Base-by-base conservation (phyloP, 257 asterid genomes). In the Solanum arcanum region DNA sequence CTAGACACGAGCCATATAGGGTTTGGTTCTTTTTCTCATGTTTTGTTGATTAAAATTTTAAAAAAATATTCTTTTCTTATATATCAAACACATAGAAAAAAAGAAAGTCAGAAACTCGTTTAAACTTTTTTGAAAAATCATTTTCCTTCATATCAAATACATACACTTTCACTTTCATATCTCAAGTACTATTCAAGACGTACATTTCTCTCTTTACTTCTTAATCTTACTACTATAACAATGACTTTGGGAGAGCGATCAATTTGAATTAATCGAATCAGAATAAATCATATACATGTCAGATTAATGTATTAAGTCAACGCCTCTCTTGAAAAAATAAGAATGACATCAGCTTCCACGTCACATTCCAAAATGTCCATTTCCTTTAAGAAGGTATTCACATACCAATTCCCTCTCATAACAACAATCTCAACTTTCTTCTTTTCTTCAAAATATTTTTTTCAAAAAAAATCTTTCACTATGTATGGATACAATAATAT, bases 281-380 rank as follows among this genome's bases (percentile, higher is more conserved):
- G 5, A 20, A 74, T 37, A 74, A 37, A 8, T 27, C 39, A 68
- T 13, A 68, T 31, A 31, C 16, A 31, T 1, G 2, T 31, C 42
- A 31, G 0, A 62, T 62, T 10, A 27, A 70, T 14, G 1, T 16
- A 1, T 70, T 80, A 90, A 86, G 99, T 94, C 96, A 95, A 94
- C 98, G 52, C 91, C 90, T 80, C 15, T 31, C 62, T 1, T 29
- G 14, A 3, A 18, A 60, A 23, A 49, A 42, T 21, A n/a, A 64
- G 23, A 11, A 74, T 93, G 95, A 92, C 97, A 92, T 93, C 98
- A 95, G 29, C 88, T 0, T 87, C 91, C 91, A 89, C 96, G 91
- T 93, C 98, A 94, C 83, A 88, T n/a, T 85, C 92, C 95, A 91
- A 92, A 89, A 83, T 49, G 92, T 86, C 91, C 90, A 66, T 16